Evolutionary conservation across 257 asterid species (phyloP), one percentile per base, ranked within the genome.

Genomic region (Verbascum thapsus): DNA sequence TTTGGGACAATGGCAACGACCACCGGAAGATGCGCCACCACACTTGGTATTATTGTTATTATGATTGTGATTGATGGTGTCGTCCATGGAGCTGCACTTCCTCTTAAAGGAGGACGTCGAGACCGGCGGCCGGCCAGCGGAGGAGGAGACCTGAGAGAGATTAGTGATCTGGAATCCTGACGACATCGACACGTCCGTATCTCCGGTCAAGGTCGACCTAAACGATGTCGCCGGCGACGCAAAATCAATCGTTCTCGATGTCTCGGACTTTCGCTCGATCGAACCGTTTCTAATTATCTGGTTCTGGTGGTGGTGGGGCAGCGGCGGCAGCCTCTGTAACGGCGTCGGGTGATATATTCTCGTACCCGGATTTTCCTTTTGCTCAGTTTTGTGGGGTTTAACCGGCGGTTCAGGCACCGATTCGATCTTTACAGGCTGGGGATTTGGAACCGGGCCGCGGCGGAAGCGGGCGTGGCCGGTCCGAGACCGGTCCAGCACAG

Each of bases 401-500:
- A 42, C 2, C 1, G 61, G 12, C 3, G 60, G 59, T 0, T 26
- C 57, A 9, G 64, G 8, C 7, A 15, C 51, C 68, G 81, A 49
- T 37, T 51, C 63, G 60, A 16, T 41, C 49, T 71, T 74, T 18
- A 5, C 52, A 0, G 61, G 81, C 0, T 37, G 76, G 23, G 66
- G 73, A 0, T 68, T 65, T 5, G 82, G 2, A 26, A 86, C 70
- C 39, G 95, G 98, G n/a, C 98, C 95, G 17, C 88, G 85, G 6
- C 96, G 88, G 71, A 91, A 91, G 10, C 98, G 90, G 47, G 98
- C 98, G 71, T 88, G 98, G 9, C 98, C 98, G 71, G 95, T 82
- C 39, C 95, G 64, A 7, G 72, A 74, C 44, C 89, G 85, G 75
- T 88, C 98, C 11, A 88, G 76, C 2, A 91, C 42, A 2, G 98